These are phyloP conservation scores for Peniophora sp. DNA, from an alignment of 1,284 basidiomycete genomes.

Conservation along the genomic window DNA sequence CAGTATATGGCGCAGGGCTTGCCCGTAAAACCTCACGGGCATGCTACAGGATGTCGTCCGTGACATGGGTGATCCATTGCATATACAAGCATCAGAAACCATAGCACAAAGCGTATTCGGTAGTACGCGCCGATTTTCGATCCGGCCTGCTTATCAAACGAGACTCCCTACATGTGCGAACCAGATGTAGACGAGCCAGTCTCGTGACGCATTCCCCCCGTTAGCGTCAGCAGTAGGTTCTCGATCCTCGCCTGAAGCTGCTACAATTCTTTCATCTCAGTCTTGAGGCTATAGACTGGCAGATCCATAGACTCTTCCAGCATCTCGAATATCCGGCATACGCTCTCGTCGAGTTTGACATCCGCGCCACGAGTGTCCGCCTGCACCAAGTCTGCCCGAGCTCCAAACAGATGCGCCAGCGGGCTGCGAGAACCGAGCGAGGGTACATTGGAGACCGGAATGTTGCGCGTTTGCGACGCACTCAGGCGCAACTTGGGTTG, in stretches of 20 bases:
- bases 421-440: slow-evolving; percentile 35
- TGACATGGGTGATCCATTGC: too few relatives aligned
- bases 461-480: slow-evolving; percentile 16
- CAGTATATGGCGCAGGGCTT: too few relatives aligned
- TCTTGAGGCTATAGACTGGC: slow-evolving; percentile 57
- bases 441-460: slow-evolving; percentile 21
- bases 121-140: too few relatives aligned
- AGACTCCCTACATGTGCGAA: not conserved
- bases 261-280: slow-evolving; percentile 78
- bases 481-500: slow-evolving; percentile 12
- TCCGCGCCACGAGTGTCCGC: slow-evolving; percentile 15
- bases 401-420: slow-evolving; percentile 40
- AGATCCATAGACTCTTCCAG: slow-evolving; percentile 54
- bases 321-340: slow-evolving; percentile 49
- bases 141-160: too few relatives aligned
- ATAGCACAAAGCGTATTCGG: too few relatives aligned
- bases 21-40: too few relatives aligned
- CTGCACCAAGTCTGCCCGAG: slow-evolving; percentile 12
- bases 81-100: too few relatives aligned
- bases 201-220: slow-evolving; percentile 37
- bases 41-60: too few relatives aligned
- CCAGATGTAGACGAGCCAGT: slow-evolving; percentile 14
- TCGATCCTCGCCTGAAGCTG: slow-evolving; percentile 77
- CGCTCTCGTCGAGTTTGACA: slow-evolving; percentile 28
- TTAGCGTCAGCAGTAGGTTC: slow-evolving; percentile 46